phyloP scores from a whole-genome alignment of 2,329 filamentous ascomycete genomes.

The Kalmusia sp. region DNA sequence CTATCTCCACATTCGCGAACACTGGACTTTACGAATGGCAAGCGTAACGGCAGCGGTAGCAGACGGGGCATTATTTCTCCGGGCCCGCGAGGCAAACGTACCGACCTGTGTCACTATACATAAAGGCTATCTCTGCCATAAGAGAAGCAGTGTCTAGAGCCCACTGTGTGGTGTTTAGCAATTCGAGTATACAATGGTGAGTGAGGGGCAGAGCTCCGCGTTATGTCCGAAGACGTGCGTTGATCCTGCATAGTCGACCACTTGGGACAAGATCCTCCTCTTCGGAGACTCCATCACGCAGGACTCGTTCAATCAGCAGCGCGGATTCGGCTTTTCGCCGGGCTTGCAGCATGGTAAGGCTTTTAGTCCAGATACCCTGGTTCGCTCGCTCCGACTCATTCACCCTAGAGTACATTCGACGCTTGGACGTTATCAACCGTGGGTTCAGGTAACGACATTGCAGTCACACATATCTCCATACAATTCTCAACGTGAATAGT shows the following conservation, averaged over 20 bases:
- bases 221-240: not conserved
- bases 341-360: slow-evolving; percentile 71
- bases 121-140: not conserved
- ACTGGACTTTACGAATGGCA: too few relatives aligned
- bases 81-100: not conserved
- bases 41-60: not conserved
- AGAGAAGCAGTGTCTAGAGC: too few relatives aligned
- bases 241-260: slow-evolving; percentile 27
- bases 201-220: not conserved
- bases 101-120: not conserved
- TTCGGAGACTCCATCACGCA: slow-evolving; percentile 93
- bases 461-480: not conserved
- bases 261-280: slow-evolving; percentile 65
- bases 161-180: too few relatives aligned
- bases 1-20: not conserved
- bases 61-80: not conserved
- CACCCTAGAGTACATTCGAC: slow-evolving; percentile 72
- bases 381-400: slow-evolving; percentile 9
- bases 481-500: slow-evolving; percentile 41
- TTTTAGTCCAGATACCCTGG: not conserved
- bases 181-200: too few relatives aligned
- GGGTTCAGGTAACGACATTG: slow-evolving; percentile 76
- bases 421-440: slow-evolving; percentile 85
- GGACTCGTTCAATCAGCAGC: slow-evolving; percentile 63
- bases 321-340: slow-evolving; percentile 77